Percentiles rank a stretch among this genome's conserved stretches.
Conservation (phyloP, 768 basidiomycete species). For the Phylloporus scabripes region DNA sequence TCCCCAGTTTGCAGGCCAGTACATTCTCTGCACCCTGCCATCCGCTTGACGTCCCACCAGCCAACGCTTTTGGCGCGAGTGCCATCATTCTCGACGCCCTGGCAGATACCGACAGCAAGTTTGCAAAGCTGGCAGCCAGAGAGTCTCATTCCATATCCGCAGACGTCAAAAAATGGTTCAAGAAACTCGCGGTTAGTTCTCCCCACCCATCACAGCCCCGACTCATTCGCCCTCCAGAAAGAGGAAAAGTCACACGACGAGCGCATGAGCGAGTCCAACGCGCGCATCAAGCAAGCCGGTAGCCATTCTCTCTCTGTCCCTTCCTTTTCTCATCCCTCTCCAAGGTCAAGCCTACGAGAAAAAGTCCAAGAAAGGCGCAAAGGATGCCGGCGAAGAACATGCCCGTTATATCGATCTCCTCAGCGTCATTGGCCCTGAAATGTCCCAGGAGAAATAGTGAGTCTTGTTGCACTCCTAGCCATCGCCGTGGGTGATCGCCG, state of each 20-base stretch:
- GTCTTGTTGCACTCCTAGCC: slow-evolving; percentile 19
- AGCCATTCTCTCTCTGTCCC: background rate
- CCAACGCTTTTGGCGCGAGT: slow-evolving; percentile 59
- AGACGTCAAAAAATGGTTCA: slow-evolving; percentile 84
- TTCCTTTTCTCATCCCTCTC: slow-evolving; percentile 2
- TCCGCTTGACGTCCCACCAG: slow-evolving; percentile 31
- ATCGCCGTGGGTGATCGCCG: background rate
- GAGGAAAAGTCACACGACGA: slow-evolving; percentile 78
- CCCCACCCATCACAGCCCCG: background rate
- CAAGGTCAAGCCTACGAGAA: slow-evolving; percentile 71
- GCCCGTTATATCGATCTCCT: slow-evolving; percentile 71
- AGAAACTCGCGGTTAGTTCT: slow-evolving; percentile 63
- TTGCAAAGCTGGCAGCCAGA: slow-evolving; percentile 67
- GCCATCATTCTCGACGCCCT: slow-evolving; percentile 65
- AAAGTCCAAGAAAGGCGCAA: slow-evolving; percentile 68
- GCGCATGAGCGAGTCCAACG: slow-evolving; percentile 57
- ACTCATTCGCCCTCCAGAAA: slow-evolving; percentile 44
- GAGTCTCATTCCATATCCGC: slow-evolving; percentile 59
- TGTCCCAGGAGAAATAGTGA: slow-evolving; percentile 76
- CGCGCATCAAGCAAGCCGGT: slow-evolving; percentile 76
- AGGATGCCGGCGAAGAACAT: slow-evolving; percentile 68
- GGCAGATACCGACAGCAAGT: slow-evolving; percentile 68
- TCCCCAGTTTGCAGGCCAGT: slow-evolving; percentile 56
- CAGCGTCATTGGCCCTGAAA: slow-evolving; percentile 66
- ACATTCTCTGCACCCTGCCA: background rate